These are phyloP conservation scores for Erysimum cheiri DNA, from an alignment of 441 rosid genomes.

Conservation along the genomic window DNA sequence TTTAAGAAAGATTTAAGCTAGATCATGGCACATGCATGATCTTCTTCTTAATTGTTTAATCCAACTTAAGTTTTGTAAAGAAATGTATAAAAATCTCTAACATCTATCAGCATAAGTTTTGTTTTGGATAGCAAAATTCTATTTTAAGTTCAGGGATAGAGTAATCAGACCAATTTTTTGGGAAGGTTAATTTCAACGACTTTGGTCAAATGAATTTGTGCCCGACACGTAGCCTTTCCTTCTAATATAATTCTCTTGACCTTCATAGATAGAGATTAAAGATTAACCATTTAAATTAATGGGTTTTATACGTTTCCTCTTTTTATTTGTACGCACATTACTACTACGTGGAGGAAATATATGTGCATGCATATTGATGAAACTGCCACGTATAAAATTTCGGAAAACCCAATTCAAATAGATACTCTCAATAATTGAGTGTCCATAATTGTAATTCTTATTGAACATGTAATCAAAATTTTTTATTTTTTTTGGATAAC, in stretches of 20 bases:
- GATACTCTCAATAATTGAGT: slow-evolving; percentile 15
- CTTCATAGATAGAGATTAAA: not conserved
- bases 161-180: slow-evolving; percentile 9
- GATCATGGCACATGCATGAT: slow-evolving; percentile 48
- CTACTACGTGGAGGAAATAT: slow-evolving; percentile 26
- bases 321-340: slow-evolving; percentile 10
- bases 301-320: not conserved
- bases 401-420: not conserved
- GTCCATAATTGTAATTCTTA: not conserved
- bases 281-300: not conserved
- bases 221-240: slow-evolving; percentile 24
- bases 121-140: slow-evolving; percentile 10
- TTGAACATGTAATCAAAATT: no score
- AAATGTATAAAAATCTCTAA: not conserved
- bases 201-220: slow-evolving; percentile 27
- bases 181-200: slow-evolving; percentile 14
- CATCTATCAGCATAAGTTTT: slow-evolving; percentile 8
- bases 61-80: not conserved
- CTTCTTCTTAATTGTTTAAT: slow-evolving; percentile 32
- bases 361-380: slow-evolving; percentile 33
- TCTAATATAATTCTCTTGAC: not conserved
- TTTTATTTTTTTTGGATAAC: no score
- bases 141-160: slow-evolving; percentile 10
- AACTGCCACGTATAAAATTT: slow-evolving; percentile 29
- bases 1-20: slow-evolving; percentile 36